phyloP scores from a whole-genome alignment of 441 rosid species.

The Isatis lusitanica region DNA sequence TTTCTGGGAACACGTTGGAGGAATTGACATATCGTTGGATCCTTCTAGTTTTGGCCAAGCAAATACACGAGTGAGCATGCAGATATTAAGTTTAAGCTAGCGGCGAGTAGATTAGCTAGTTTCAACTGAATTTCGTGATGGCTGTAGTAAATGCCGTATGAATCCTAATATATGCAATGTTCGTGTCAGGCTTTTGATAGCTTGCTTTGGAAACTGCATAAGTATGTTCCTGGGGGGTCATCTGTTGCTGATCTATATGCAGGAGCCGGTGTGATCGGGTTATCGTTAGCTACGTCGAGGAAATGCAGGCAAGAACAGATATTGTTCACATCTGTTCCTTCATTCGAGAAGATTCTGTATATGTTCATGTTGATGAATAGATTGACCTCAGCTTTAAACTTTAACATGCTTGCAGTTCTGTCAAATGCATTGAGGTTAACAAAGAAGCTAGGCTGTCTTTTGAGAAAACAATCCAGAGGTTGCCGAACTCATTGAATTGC shows the following conservation, averaged over 20 bases:
- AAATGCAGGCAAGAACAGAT: slow-evolving; percentile 75
- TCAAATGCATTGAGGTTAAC: slow-evolving; percentile 89
- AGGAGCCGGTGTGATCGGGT: slow-evolving; percentile 95
- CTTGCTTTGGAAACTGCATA: slow-evolving; percentile 82
- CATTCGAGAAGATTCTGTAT: not conserved
- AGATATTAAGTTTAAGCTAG: not conserved
- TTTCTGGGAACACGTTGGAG: slow-evolving; percentile 95
- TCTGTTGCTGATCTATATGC: slow-evolving; percentile 92
- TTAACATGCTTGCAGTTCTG: slow-evolving; percentile 52
- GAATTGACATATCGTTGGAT: slow-evolving; percentile 82
- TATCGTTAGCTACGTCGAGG: slow-evolving; percentile 80
- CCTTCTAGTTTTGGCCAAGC: slow-evolving; percentile 98
- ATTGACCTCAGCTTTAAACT: slow-evolving; percentile 21
- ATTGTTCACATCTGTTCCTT: not conserved
- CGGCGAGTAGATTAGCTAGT: not conserved
- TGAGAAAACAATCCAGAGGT: slow-evolving; percentile 78
- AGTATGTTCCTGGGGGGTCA: slow-evolving; percentile 81
- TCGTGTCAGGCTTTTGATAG: slow-evolving; percentile 78
- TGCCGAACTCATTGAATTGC: slow-evolving; percentile 65
- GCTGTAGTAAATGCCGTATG: slow-evolving; percentile 14
- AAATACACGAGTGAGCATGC: slow-evolving; percentile 61
- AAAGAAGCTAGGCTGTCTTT: slow-evolving; percentile 86
- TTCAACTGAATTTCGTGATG: not conserved
- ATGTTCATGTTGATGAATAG: slow-evolving; percentile 18
- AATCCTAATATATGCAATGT: slow-evolving; percentile 20